Evolutionary conservation across 495 filamentous ascomycete genomes (phyloP), one percentile per base, ranked within the genome.

Genomic region (Hyaloscypha variabilis): DNA sequence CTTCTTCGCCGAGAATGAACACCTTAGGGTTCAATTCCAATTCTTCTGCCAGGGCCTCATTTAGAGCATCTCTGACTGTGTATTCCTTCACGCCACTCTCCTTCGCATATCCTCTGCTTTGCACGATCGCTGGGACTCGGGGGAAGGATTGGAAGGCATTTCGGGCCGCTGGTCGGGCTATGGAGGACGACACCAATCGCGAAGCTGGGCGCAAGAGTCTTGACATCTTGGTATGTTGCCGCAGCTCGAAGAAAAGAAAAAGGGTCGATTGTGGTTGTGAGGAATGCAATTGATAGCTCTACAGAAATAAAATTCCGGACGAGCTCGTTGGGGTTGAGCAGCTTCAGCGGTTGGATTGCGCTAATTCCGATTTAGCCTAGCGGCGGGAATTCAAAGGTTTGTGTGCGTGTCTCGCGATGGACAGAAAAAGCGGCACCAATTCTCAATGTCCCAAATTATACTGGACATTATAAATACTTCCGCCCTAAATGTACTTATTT

Each of bases 11-110:
- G 69, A 99, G 75, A 70, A 99, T 82, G 82, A 96, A 97, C 65
- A 97, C 93, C 84, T 97, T 98, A 64, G 85, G 80, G 79, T 99
- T 96, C 76, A 78, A 74, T 84, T 98, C 95, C 78, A 99, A 84
- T 84, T 99, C 95, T 83, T 99, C 95, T 29, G 94, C 91, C 77
- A 99, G 87, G 51, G 95, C 95, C 79, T 99, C 95, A 77, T 99
- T 99, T 76, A 99, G 79, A 65, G 95, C 95, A 76, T 99, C 95
- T 80, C 95, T 87, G 70, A 98, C 95, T 52, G 95, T 96, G 78
- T 97, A 92, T 73, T 99, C 91, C 83, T 97, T 97, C 65, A 79
- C 76, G 50, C 90, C 90, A 71, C 81, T 83, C 50, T 76, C 78
- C 64, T 81, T 78, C 71, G 85, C 83, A 67, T 85, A 86, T 25